A percentile compares a stretch with the other conserved stretches of the same genome.
phyloP scores from a whole-genome alignment of 768 basidiomycete genomes.

The Phanerochaete carnosa region DNA sequence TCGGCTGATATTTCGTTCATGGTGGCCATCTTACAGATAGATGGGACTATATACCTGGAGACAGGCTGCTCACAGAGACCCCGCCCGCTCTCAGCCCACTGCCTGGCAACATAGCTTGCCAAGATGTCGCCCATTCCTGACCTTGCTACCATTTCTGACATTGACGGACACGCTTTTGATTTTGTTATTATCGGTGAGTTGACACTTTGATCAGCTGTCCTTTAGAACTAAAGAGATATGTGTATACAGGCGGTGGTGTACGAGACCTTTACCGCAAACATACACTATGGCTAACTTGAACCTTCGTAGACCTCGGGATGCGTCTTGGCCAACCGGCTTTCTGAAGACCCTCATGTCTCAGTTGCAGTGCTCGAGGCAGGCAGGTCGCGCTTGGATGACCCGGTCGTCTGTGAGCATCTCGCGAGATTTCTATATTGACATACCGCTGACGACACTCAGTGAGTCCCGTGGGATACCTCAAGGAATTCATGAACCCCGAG shows the following conservation, averaged over 20 bases:
- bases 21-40: too few relatives aligned
- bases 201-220: too few relatives aligned
- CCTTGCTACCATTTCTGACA: background rate
- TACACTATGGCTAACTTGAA: too few relatives aligned
- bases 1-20: too few relatives aligned
- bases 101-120: too few relatives aligned
- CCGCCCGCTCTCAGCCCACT: too few relatives aligned
- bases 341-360: background rate
- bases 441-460: background rate
- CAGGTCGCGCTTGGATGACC: background rate
- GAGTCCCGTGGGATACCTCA: background rate
- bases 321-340: constrained; percentile 3
- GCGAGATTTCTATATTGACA: background rate
- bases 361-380: constrained; percentile 32
- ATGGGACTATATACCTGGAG: too few relatives aligned
- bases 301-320: constrained; percentile 6
- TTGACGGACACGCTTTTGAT: background rate
- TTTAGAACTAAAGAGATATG: too few relatives aligned
- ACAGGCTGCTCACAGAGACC: too few relatives aligned
- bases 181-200: background rate
- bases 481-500: background rate
- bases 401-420: constrained; percentile 1
- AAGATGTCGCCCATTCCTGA: background rate
- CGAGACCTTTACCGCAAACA: background rate
- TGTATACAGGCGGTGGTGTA: background rate